These are phyloP conservation scores for Phanerochaete carnosa DNA, from an alignment of 768 basidiomycete species.

Conservation along the genomic window DNA sequence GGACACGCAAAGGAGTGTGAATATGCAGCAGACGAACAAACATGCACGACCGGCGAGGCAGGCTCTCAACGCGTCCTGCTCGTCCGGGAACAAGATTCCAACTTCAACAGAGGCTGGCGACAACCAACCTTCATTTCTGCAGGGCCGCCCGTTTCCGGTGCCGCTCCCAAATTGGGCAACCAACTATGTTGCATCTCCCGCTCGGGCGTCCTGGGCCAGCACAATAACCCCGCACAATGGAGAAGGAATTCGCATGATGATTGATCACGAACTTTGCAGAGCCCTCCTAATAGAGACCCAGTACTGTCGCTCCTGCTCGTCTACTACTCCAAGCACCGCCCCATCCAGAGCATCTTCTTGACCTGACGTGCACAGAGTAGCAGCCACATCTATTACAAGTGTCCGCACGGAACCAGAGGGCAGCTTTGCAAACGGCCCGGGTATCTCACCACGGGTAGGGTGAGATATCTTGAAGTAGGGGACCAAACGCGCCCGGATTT, in stretches of 20 bases:
- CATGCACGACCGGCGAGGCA: conserved; percentile 5
- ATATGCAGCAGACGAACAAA: neutral
- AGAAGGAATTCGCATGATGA: neutral
- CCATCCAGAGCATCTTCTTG: neutral
- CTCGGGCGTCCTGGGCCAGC: neutral
- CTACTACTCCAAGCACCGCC: neutral
- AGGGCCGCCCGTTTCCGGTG: conserved; percentile 3
- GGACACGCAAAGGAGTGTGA: conserved; percentile 3
- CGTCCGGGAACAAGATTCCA: conserved; percentile 7
- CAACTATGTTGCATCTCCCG: neutral
- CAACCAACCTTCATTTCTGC: neutral
- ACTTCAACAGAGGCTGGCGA: neutral
- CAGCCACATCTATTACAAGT: conserved; percentile 64
- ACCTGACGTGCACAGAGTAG: conserved; percentile 22
- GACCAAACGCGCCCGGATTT: conserved; percentile 56
- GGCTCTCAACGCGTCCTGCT: neutral
- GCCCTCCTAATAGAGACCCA: conserved; percentile 5
- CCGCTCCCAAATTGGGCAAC: neutral
- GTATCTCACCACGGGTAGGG: conserved; percentile 65
- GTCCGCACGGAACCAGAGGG: conserved; percentile 42
- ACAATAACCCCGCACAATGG: neutral
- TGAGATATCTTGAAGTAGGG: conserved; percentile 84
- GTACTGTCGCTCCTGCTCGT: conserved; percentile 2
- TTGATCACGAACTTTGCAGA: neutral
- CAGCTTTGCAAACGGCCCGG: conserved; percentile 79